These are phyloP conservation scores for Cunninghamia lanceolata DNA, from an alignment of 75 land plant species.

Conservation along the genomic window DNA sequence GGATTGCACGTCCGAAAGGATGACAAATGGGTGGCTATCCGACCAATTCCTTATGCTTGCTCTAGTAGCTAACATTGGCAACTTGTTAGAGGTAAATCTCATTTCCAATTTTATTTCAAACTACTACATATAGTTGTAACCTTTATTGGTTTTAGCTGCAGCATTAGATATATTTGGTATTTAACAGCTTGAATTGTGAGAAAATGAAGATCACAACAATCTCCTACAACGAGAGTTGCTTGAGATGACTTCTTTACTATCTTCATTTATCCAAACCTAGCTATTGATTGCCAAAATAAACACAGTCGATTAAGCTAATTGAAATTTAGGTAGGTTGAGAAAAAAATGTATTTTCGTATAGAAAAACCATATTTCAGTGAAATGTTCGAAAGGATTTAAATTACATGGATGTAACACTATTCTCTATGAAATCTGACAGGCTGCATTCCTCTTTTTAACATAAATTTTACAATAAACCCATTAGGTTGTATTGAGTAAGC, in stretches of 20 bases:
- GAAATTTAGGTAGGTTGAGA: not conserved
- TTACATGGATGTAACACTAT: no score
- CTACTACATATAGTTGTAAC: no score
- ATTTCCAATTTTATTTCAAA: no score
- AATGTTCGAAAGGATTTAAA: no score
- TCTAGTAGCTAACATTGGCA: conserved; percentile 25
- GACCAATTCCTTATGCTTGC: conserved; percentile 24
- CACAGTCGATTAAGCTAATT: not conserved
- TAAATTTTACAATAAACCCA: not conserved
- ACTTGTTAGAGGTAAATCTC: conserved; percentile 21
- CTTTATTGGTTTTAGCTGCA: no score
- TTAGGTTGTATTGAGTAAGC: not conserved
- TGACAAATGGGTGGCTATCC: conserved; percentile 19
- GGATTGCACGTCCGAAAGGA: conserved; percentile 28
- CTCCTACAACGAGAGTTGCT: no score
- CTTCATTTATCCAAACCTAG: not conserved
- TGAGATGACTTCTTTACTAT: not conserved
- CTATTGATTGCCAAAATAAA: not conserved
- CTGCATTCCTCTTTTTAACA: not conserved
- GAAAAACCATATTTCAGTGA: not conserved
- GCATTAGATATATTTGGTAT: no score
- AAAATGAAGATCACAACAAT: not conserved
- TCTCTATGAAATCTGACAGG: no score
- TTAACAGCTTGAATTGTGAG: no score
- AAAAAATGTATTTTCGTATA: no score